Base-by-base conservation (phyloP, 2,329 filamentous ascomycete species). In the Botrytis tulipae region DNA sequence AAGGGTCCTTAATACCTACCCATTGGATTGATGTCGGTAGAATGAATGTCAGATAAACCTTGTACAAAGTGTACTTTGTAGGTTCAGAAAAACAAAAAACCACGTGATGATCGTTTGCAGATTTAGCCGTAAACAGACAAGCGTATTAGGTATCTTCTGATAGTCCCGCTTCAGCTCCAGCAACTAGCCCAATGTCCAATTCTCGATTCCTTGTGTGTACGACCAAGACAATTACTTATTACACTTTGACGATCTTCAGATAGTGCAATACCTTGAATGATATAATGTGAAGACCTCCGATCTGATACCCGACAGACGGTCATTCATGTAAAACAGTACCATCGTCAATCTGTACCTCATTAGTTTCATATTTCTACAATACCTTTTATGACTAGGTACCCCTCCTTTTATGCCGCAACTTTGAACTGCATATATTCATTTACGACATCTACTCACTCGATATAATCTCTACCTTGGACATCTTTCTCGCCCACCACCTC, bases 321-420 rank as follows among this genome's bases (percentile, higher is more conserved):
- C 40, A 46, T 44, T 44, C 37, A 32, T 63, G 40, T 44, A 63
- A 22, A 63, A 32, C 42, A 44, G 16, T n/a, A 44, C 32, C 40
- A 63, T 63, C 37, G 37, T 42, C 37, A 25, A 62, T 42, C 20
- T 42, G 25, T 29, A 63, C 25, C 8, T 10, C 25, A 44, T 22
- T 7, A 22, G 25, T 44, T 63, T 63, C 61, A 63, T 32, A 63
- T 32, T 32, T 63, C 60, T 62, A 29, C 7, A 16, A 37, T n/a
- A 29, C 25, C 37, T 29, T 32, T 44, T 32, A 44, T 63, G 61
- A 32, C 37, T 29, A 61, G 32, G 22, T 61, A 29, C 65, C 65
- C 65, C 65, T 68, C 65, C 16, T 68, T 68, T 25, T 42, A 25
- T 32, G n/a, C 35, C 65, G n/a, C 25, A 57, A 42, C 46, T 57